phyloP scores from a whole-genome alignment of 805 yeast genomes.

The Sugiyamaella floridensis region DNA sequence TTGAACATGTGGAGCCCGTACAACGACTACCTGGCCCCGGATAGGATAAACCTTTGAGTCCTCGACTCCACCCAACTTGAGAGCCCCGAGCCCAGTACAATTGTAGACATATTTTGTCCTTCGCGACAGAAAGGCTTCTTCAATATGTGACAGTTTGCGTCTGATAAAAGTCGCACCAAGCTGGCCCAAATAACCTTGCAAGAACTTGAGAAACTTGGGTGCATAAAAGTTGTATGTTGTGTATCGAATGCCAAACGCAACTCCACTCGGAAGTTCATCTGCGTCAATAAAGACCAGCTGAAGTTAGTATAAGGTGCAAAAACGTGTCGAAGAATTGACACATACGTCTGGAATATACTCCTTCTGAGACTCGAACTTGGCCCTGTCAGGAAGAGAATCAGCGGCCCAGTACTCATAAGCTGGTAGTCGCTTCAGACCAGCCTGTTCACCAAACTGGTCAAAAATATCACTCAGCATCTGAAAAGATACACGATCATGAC shows the following conservation, averaged over 20 bases:
- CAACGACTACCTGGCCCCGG: constrained; percentile 72
- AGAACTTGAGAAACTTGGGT: constrained; percentile 49
- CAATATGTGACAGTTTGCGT: constrained; percentile 43
- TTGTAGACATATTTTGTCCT: constrained; percentile 52
- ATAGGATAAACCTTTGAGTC: constrained; percentile 62
- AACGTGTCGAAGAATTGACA: constrained; percentile 12
- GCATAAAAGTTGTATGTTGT: constrained; percentile 67
- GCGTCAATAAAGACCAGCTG: constrained; percentile 26
- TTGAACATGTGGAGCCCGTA: constrained; percentile 60
- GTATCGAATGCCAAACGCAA: constrained; percentile 47
- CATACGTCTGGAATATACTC: constrained; percentile 45
- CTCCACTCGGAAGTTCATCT: constrained; percentile 44
- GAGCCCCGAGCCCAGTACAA: constrained; percentile 72
- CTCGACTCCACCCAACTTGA: constrained; percentile 53
- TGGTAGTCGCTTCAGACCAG: constrained; percentile 51
- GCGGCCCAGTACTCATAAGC: constrained; percentile 49
- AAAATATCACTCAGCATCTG: constrained; percentile 40
- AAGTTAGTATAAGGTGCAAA: neutral
- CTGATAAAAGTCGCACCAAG: constrained; percentile 49
- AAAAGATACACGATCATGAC: constrained; percentile 54
- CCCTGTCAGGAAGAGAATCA: constrained; percentile 34
- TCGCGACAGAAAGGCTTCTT: constrained; percentile 39
- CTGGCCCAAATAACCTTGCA: constrained; percentile 39
- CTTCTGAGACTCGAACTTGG: constrained; percentile 42
- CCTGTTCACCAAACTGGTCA: constrained; percentile 42